Evolutionary conservation across 2,329 filamentous ascomycete genomes (phyloP).

Genomic region (Aureobasidium sp.): DNA sequence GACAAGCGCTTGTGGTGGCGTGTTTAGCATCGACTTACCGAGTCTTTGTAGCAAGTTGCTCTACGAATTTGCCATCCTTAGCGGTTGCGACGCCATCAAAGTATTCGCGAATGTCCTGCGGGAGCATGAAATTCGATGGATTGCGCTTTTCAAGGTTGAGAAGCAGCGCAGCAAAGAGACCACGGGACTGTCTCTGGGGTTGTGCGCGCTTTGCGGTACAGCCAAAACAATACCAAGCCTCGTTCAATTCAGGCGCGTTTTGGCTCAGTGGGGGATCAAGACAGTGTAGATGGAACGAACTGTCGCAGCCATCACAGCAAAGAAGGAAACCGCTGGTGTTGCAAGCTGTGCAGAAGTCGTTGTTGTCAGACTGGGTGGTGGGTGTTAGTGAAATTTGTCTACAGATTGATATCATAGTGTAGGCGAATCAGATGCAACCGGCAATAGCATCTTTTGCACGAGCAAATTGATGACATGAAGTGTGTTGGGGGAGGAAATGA

Average conservation of each 20-base stretch:
- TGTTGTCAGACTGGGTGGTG: slow-evolving; percentile 55
- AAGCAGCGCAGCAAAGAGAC: slow-evolving; percentile 59
- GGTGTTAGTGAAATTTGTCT: slow-evolving; percentile 31
- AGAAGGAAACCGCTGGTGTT: slow-evolving; percentile 76
- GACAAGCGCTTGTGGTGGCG: background rate
- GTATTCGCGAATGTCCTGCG: slow-evolving; percentile 61
- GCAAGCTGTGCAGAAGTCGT: slow-evolving; percentile 85
- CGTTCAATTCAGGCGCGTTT: slow-evolving; percentile 48
- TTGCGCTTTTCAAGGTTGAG: slow-evolving; percentile 36
- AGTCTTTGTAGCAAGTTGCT: slow-evolving; percentile 51
- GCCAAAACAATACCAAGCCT: slow-evolving; percentile 75
- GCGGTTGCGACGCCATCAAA: slow-evolving; percentile 77
- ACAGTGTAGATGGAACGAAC: slow-evolving; percentile 85
- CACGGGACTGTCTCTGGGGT: slow-evolving; percentile 34
- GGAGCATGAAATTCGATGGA: slow-evolving; percentile 47
- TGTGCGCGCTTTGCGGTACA: slow-evolving; percentile 46
- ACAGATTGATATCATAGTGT: slow-evolving; percentile 6
- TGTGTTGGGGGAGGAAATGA: slow-evolving; percentile 32
- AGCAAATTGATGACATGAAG: slow-evolving; percentile 28
- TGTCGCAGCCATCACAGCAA: slow-evolving; percentile 87
- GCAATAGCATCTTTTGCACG: slow-evolving; percentile 3
- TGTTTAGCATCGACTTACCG: slow-evolving; percentile 44
- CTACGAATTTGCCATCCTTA: slow-evolving; percentile 72
- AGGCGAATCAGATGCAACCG: background rate
- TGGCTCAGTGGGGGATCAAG: slow-evolving; percentile 65